phyloP scores from a whole-genome alignment of 306 rosid species.

The Cucurbita moschata region DNA sequence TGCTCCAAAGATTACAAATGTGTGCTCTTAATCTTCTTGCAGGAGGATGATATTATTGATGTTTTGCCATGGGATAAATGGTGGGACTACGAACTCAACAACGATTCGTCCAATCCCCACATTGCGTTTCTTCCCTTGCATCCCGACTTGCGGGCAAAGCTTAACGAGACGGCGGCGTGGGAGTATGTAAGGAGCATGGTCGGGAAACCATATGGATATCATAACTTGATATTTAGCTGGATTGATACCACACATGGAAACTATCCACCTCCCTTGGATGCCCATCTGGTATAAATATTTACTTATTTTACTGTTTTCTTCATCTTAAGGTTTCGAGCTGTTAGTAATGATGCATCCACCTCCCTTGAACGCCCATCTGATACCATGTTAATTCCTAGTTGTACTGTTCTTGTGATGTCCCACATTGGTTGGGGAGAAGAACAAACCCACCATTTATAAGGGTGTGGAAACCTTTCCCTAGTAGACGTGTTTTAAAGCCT shows the following conservation, averaged over 20 bases:
- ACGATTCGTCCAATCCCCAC: conserved; percentile 84
- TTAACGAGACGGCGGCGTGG: conserved; percentile 97
- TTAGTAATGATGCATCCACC: not conserved
- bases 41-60: conserved; percentile 89
- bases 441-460: too few relatives aligned
- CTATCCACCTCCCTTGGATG: conserved; percentile 96
- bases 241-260: conserved; percentile 64
- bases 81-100: conserved; percentile 80
- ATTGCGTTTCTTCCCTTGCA: conserved; percentile 88
- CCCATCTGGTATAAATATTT: conserved; percentile 50
- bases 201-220: conserved; percentile 86
- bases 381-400: not conserved
- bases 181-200: conserved; percentile 80
- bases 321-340: not conserved
- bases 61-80: conserved; percentile 87
- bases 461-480: too few relatives aligned
- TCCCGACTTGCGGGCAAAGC: conserved; percentile 64
- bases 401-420: not conserved
- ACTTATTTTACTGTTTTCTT: not conserved
- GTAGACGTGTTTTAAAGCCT: too few relatives aligned
- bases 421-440: too few relatives aligned
- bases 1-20: not conserved
- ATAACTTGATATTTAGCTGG: conserved; percentile 96
- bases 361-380: not conserved
- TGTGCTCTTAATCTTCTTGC: conserved; percentile 6